Conservation (phyloP, 257 asterid species). For the Fraxinus excelsior region DNA sequence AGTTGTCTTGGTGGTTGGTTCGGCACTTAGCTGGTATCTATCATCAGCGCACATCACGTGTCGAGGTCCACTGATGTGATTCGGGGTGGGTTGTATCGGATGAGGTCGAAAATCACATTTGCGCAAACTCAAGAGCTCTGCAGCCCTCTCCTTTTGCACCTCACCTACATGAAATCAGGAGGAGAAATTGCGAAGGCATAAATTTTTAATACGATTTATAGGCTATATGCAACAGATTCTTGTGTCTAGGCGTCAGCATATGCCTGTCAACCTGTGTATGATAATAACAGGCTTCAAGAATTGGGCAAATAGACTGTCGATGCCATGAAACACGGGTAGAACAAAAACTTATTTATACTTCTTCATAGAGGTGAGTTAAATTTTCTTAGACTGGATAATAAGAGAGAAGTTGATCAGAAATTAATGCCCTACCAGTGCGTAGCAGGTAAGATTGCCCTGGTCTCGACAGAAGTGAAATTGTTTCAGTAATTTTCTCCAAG, state of each 20-base stretch:
- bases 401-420: slow-evolving; percentile 11
- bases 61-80: no score
- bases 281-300: not conserved
- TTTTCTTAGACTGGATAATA: not conserved
- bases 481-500: slow-evolving; percentile 84
- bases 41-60: no score
- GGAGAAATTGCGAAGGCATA: not conserved
- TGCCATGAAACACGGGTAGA: not conserved
- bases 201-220: not conserved
- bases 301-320: no score
- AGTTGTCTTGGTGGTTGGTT: no score
- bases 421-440: slow-evolving; percentile 65
- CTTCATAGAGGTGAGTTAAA: slow-evolving; percentile 1
- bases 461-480: slow-evolving; percentile 60
- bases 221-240: not conserved
- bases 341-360: not conserved
- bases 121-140: slow-evolving; percentile 66
- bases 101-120: slow-evolving; percentile 86
- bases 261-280: no score
- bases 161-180: slow-evolving; percentile 48
- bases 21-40: no score
- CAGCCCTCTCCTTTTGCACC: slow-evolving; percentile 78
- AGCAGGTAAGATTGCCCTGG: slow-evolving; percentile 41
- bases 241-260: not conserved
- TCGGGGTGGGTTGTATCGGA: slow-evolving; percentile 11